These are phyloP conservation scores for Spiraea crenata DNA, from an alignment of 331 rosid genomes.

Conservation along the genomic window DNA sequence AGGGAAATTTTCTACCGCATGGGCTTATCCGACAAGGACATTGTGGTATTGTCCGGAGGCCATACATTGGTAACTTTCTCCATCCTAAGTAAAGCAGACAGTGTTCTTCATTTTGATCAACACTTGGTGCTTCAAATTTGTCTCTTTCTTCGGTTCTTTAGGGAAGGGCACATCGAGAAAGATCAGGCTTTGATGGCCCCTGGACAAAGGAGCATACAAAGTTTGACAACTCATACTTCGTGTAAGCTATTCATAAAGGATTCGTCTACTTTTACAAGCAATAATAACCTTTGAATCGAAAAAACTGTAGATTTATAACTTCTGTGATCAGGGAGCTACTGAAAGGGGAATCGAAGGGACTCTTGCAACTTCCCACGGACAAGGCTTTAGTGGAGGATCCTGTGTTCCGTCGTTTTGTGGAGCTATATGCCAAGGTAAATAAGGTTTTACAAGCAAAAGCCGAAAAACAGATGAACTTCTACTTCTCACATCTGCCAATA, in stretches of 20 bases:
- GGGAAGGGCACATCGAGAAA: constrained; percentile 78
- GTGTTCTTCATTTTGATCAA: neutral
- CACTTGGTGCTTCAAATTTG: neutral
- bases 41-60: constrained; percentile 83
- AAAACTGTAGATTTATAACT: neutral
- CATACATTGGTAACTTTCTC: constrained; percentile 60
- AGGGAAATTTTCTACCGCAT: constrained; percentile 60
- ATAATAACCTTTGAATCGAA: neutral
- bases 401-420: constrained; percentile 44
- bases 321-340: constrained; percentile 54
- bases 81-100: neutral
- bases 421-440: constrained; percentile 58
- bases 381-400: constrained; percentile 58
- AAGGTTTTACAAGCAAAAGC: neutral
- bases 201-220: constrained; percentile 73
- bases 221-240: constrained; percentile 82
- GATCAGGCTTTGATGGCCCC: constrained; percentile 74
- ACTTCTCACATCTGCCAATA: neutral
- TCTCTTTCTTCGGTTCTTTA: constrained; percentile 20
- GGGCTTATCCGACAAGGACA: constrained; percentile 73
- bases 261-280: neutral
- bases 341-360: constrained; percentile 34
- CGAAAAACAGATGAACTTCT: neutral
- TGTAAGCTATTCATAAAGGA: constrained; percentile 41
- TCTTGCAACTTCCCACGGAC: constrained; percentile 74